These are phyloP conservation scores for Geranomyces variabilis DNA, from an alignment of 192 early-diverging fungal species.

Conservation along the genomic window DNA sequence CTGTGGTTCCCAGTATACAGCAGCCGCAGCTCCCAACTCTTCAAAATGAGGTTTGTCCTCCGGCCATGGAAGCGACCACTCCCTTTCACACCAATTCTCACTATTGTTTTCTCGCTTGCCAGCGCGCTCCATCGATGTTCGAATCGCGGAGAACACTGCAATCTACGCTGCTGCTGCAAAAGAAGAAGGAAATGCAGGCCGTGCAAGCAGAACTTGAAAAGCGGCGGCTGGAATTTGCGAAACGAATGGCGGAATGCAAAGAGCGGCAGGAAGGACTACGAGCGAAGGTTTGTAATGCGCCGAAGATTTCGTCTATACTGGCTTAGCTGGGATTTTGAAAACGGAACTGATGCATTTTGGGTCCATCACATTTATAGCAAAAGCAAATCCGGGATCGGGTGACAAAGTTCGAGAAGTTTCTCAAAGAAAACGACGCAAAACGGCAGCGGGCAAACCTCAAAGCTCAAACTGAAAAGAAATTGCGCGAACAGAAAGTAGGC, in stretches of 20 bases:
- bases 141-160: constrained; percentile 53
- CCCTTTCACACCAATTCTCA: constrained; percentile 6
- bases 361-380: constrained; percentile 53
- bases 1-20: constrained; percentile 10
- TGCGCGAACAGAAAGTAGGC: constrained; percentile 57
- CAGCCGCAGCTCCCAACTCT: constrained; percentile 20
- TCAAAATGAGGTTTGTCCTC: constrained; percentile 43
- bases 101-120: neutral
- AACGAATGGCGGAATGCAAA: constrained; percentile 66
- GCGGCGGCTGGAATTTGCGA: constrained; percentile 58
- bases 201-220: constrained; percentile 60
- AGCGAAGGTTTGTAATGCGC: constrained; percentile 45
- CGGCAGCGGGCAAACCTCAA: constrained; percentile 61
- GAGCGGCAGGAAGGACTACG: constrained; percentile 65
- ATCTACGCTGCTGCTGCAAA: constrained; percentile 61
- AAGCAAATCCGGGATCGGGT: constrained; percentile 65
- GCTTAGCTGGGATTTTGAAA: neutral
- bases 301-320: neutral
- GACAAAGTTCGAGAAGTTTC: constrained; percentile 68
- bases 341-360: neutral
- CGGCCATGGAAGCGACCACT: no score
- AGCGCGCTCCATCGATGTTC: constrained; percentile 43
- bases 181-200: constrained; percentile 62
- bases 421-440: constrained; percentile 70
- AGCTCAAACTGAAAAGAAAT: constrained; percentile 57